Evolutionary conservation across 106 monocot genomes (phyloP).

Genomic region (Platanthera guangdongensis): DNA sequence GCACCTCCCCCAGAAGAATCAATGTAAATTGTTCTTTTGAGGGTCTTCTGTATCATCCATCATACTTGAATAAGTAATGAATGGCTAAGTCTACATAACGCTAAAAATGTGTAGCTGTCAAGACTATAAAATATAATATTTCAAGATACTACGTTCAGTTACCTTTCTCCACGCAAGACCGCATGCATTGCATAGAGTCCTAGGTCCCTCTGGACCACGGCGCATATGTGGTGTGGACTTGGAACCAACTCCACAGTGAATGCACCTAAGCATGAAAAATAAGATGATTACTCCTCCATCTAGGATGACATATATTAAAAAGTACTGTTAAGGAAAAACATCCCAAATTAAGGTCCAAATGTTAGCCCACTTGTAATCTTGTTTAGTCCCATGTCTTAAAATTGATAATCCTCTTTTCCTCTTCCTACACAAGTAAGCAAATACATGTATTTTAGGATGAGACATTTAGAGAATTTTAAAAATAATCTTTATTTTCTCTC

Average conservation of each 20-base stretch:
- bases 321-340: too few species aligned
- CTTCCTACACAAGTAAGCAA: too few species aligned
- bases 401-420: too few species aligned
- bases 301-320: not conserved
- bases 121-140: not conserved
- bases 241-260: conserved; percentile 35
- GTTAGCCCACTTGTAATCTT: too few species aligned
- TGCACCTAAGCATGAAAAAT: conserved; percentile 20
- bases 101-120: not conserved
- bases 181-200: conserved; percentile 57
- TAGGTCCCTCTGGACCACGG: conserved; percentile 47
- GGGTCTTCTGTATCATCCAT: conserved; percentile 13
- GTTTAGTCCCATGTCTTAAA: too few species aligned
- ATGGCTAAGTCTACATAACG: not conserved
- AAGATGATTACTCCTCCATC: not conserved
- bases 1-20: conserved; percentile 8
- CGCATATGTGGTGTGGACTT: conserved; percentile 50
- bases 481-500: too few species aligned
- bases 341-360: too few species aligned
- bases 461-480: too few species aligned
- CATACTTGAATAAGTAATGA: conserved; percentile 3
- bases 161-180: conserved; percentile 59
- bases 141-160: not conserved
- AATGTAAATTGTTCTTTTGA: conserved; percentile 12
- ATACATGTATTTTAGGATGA: too few species aligned